These are phyloP conservation scores for Magnusiomyces ingens DNA, from an alignment of 1,139 yeast species.

Conservation along the genomic window DNA sequence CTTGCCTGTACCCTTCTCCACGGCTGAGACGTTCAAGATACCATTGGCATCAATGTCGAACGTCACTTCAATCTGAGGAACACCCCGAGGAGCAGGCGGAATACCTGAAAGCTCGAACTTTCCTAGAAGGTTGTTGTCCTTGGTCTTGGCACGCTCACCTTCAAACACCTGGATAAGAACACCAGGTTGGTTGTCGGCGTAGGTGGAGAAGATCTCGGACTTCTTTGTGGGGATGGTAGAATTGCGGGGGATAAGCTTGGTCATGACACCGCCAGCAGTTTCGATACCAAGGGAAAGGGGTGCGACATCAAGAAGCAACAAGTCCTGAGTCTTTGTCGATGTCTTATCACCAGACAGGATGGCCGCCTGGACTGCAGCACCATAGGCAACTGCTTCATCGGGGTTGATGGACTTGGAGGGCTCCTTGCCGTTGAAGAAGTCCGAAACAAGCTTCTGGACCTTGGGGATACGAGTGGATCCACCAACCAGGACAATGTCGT, in stretches of 20 bases:
- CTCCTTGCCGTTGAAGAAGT: slow-evolving; percentile 92
- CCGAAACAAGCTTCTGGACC: slow-evolving; percentile 95
- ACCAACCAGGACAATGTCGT: slow-evolving; percentile 98
- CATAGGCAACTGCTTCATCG: slow-evolving; percentile 80
- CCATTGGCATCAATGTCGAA: slow-evolving; percentile 92
- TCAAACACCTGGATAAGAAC: slow-evolving; percentile 88
- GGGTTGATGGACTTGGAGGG: slow-evolving; percentile 17
- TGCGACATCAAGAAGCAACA: slow-evolving; percentile 76
- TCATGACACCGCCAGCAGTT: slow-evolving; percentile 94
- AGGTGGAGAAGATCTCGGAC: slow-evolving; percentile 90
- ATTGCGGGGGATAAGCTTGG: slow-evolving; percentile 87
- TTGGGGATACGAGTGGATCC: slow-evolving; percentile 99
- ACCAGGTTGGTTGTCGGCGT: slow-evolving; percentile 91
- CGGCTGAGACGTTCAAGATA: slow-evolving; percentile 88
- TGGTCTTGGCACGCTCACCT: slow-evolving; percentile 90
- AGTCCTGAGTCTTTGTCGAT: slow-evolving; percentile 65
- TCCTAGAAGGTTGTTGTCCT: slow-evolving; percentile 91
- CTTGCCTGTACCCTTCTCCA: slow-evolving; percentile 87
- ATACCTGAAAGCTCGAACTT: slow-evolving; percentile 88
- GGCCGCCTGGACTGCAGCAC: slow-evolving; percentile 93
- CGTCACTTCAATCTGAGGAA: slow-evolving; percentile 90
- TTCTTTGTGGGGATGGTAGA: slow-evolving; percentile 90
- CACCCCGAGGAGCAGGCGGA: slow-evolving; percentile 96
- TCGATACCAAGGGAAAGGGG: slow-evolving; percentile 89
- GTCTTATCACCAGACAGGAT: slow-evolving; percentile 86